Base-by-base conservation (phyloP, 352 stramenopile genomes). In the Phytophthora niederhauseri region DNA sequence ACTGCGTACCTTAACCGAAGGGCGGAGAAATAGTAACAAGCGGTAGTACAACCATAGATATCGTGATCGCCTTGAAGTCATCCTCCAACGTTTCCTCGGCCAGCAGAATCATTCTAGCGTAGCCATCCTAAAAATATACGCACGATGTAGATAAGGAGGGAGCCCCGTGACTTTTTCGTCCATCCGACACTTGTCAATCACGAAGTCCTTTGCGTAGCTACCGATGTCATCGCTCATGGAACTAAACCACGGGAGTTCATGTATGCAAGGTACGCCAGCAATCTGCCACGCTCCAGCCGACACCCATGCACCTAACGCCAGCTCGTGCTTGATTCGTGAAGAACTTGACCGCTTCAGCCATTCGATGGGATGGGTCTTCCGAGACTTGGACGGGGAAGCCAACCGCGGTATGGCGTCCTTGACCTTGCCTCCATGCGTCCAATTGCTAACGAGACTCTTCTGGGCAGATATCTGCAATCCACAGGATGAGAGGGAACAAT, bases 301-400 rank as follows among this genome's bases (percentile, higher is more conserved):
- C 14, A 3, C 3, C 15, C 30, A 34, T 15, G 36, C 17, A 48
- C 19, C 12, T 55, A 15, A 57, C 48, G 45, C 46, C 5, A 17
- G 53, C 22, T 4, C 11, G 6, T 41, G 19, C 14, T 48, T n/a
- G 1, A 19, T 46, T 43, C 12, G 31, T 45, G n/a, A 38, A 90
- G 84, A 93, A 11, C 67, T 93, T 12, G 73, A 80, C 26, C 78
- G 58, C 26, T 93, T 93, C 57, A 82, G 76, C 7, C 64, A 88
- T 7, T 50, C 64, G 38, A 91, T 91, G 83, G 84, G 84, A 28
- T 93, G 81, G 82, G 71, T 68, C 1, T 88, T 91, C 51, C 79
- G 55, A 14, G 64, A 87, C 41, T 38, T 86, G 6, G 30, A 49
- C 22, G 38, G 65, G 14, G 11, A 6, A 24, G 55, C 56, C 3